A percentile compares a stretch with the other conserved stretches of the same genome.
phyloP scores from a whole-genome alignment of 2,329 filamentous ascomycete genomes.

The Calonectria crousiana region DNA sequence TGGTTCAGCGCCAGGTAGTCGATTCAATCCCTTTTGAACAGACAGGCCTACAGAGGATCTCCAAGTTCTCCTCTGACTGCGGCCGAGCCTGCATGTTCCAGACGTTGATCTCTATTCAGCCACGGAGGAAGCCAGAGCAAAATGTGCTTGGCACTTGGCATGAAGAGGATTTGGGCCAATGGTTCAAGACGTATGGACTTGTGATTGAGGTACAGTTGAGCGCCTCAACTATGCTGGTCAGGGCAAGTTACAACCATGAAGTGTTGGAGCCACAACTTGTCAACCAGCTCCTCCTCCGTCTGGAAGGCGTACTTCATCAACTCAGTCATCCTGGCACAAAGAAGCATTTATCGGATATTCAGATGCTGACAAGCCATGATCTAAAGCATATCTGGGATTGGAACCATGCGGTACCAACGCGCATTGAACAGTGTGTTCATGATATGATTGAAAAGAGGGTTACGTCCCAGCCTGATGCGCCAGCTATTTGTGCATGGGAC shows the following conservation, averaged over 20 bases:
- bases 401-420: slow-evolving; percentile 20
- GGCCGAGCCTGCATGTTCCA: slow-evolving; percentile 16
- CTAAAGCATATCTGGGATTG: slow-evolving; percentile 31
- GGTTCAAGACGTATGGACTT: slow-evolving; percentile 10
- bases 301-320: slow-evolving; percentile 14
- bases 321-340: not conserved
- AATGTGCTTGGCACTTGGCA: not conserved
- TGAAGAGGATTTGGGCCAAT: not conserved
- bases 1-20: slow-evolving; percentile 23
- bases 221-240: not conserved
- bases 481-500: not conserved
- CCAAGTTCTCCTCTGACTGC: not conserved
- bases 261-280: not conserved
- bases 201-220: slow-evolving; percentile 8
- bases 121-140: not conserved
- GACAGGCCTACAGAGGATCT: slow-evolving; percentile 25
- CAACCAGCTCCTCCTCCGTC: not conserved
- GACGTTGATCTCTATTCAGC: slow-evolving; percentile 22
- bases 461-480: not conserved
- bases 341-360: slow-evolving; percentile 8
- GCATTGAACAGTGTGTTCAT: slow-evolving; percentile 33
- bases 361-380: slow-evolving; percentile 28
- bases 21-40: slow-evolving; percentile 28
- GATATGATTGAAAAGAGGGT: slow-evolving; percentile 23
- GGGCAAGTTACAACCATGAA: slow-evolving; percentile 6